Conservation (phyloP, 805 yeast genomes). For the Saturnispora quitensis region DNA sequence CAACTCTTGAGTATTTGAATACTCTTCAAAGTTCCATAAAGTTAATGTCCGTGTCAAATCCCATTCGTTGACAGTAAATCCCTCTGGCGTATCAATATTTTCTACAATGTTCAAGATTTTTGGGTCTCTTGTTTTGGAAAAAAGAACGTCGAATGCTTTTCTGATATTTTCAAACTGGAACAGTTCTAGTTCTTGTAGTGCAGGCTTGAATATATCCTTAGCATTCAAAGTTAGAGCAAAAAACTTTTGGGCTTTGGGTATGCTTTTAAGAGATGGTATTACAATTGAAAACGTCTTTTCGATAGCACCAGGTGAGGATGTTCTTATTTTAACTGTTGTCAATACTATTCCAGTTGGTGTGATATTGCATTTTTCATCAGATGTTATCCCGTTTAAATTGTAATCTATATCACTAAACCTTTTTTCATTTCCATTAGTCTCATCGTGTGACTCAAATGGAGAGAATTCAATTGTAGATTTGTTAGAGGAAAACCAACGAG, state of each 20-base stretch:
- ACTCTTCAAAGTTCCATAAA: constrained; percentile 8
- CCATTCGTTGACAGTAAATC: constrained; percentile 8
- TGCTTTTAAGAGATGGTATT: constrained; percentile 6
- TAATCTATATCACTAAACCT: constrained; percentile 4
- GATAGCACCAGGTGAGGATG: constrained; percentile 12
- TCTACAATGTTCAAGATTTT: neutral
- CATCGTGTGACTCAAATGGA: neutral
- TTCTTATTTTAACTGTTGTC: constrained; percentile 7
- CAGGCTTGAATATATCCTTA: constrained; percentile 29
- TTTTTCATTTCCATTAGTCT: constrained; percentile 8
- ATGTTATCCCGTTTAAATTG: neutral
- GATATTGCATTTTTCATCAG: constrained; percentile 1
- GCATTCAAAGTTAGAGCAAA: constrained; percentile 17
- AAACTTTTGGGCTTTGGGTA: constrained; percentile 12
- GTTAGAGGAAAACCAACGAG: constrained; percentile 14
- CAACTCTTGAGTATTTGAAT: neutral
- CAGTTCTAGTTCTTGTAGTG: constrained; percentile 24
- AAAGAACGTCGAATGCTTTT: constrained; percentile 17
- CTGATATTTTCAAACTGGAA: constrained; percentile 19
- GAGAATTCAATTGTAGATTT: constrained; percentile 8
- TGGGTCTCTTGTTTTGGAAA: neutral
- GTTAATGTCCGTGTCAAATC: constrained; percentile 11
- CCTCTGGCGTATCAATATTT: constrained; percentile 1
- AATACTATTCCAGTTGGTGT: constrained; percentile 1
- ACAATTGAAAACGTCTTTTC: constrained; percentile 14